These are phyloP conservation scores for Coprinopsis sp. DNA, from an alignment of 768 basidiomycete genomes.

Conservation along the genomic window DNA sequence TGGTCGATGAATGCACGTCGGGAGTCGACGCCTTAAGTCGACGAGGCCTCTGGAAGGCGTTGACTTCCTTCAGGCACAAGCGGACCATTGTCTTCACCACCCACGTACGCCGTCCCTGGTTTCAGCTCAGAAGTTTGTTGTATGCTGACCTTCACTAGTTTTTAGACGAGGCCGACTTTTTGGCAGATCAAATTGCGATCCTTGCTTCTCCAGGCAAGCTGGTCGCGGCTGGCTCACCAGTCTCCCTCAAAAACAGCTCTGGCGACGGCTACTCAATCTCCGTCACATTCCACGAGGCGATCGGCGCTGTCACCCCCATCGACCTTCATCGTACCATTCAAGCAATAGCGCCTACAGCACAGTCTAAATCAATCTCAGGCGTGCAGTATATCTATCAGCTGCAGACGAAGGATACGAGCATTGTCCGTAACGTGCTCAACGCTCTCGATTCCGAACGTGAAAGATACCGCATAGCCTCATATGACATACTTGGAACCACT, in stretches of 20 bases:
- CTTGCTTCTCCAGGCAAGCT: conserved; percentile 74
- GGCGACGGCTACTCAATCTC: conserved; percentile 70
- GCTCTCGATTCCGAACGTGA: conserved; percentile 44
- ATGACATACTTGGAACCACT: conserved; percentile 67
- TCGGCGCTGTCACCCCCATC: conserved; percentile 18
- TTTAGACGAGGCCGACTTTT: conserved; percentile 73
- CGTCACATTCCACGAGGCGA: conserved; percentile 43
- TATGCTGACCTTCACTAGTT: conserved; percentile 36
- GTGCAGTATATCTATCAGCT: conserved; percentile 50
- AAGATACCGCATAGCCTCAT: conserved; percentile 40
- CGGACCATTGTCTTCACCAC: conserved; percentile 75
- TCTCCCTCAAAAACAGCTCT: conserved; percentile 63
- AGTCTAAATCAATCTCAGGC: conserved; percentile 38
- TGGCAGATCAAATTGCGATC: conserved; percentile 73
- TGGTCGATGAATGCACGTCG: conserved; percentile 71
- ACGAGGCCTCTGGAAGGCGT: conserved; percentile 69
- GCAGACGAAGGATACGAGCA: conserved; percentile 50
- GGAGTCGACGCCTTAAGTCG: conserved; percentile 80
- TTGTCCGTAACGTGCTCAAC: conserved; percentile 53
- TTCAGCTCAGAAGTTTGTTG: no score
- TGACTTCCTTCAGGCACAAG: conserved; percentile 62
- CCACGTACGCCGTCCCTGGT: conserved; percentile 61
- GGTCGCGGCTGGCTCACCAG: conserved; percentile 69
- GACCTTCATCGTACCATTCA: conserved; percentile 40
- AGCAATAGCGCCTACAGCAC: conserved; percentile 39